phyloP scores from a whole-genome alignment of 1,139 yeast species.

The Zygoascus hellenicus region DNA sequence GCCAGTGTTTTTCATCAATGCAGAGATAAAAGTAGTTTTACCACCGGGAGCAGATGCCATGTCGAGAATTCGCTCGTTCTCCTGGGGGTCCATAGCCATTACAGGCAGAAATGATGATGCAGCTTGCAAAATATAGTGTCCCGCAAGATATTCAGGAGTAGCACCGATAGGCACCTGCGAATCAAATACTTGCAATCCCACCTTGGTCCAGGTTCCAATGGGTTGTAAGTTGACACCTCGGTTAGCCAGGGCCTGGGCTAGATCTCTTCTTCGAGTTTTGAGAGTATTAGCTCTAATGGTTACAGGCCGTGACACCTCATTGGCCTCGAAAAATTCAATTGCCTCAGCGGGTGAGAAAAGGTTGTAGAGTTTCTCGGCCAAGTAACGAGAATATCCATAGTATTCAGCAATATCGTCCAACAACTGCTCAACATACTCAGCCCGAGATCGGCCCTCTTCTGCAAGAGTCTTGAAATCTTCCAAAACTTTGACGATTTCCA shows the following conservation, averaged over 20 bases:
- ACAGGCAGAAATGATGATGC: slow-evolving; percentile 98
- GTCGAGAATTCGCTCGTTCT: slow-evolving; percentile 88
- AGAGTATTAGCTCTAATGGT: slow-evolving; percentile 96
- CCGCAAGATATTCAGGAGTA: slow-evolving; percentile 97
- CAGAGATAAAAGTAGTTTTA: slow-evolving; percentile 92
- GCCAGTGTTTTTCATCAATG: slow-evolving; percentile 97
- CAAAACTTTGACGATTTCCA: slow-evolving; percentile 91
- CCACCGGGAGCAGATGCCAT: slow-evolving; percentile 99
- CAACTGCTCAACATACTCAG: slow-evolving; percentile 72
- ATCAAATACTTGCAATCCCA: slow-evolving; percentile 93
- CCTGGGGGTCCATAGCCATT: slow-evolving; percentile 95
- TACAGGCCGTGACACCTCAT: slow-evolving; percentile 93
- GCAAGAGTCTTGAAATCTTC: slow-evolving; percentile 83
- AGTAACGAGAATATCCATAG: slow-evolving; percentile 92
- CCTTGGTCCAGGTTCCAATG: slow-evolving; percentile 96
- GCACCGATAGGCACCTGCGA: slow-evolving; percentile 99
- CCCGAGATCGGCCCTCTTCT: slow-evolving; percentile 80
- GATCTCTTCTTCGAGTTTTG: slow-evolving; percentile 89
- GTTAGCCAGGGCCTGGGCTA: slow-evolving; percentile 90
- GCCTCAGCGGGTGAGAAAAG: slow-evolving; percentile 94
- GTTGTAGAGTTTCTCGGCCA: slow-evolving; percentile 89
- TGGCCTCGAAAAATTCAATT: slow-evolving; percentile 96
- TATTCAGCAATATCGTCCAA: slow-evolving; percentile 83
- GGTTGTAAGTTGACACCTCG: slow-evolving; percentile 98
- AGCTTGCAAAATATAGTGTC: slow-evolving; percentile 96